These are phyloP conservation scores for Hymenoscyphus infarciens DNA, from an alignment of 2,329 filamentous ascomycete genomes.

Conservation along the genomic window DNA sequence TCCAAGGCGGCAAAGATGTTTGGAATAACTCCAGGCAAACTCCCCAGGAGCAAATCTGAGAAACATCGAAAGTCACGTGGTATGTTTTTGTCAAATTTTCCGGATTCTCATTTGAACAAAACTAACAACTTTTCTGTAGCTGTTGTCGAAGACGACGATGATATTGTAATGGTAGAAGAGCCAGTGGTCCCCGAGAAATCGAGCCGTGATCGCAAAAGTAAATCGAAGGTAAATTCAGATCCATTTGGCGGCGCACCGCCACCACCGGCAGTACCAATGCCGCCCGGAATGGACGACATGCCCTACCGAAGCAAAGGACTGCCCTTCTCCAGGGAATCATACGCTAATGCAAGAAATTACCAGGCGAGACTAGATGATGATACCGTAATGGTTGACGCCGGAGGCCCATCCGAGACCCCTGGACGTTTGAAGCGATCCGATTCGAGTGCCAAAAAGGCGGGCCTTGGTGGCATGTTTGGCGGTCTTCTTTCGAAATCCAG, in stretches of 20 bases:
- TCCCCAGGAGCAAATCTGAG: conserved; percentile 45
- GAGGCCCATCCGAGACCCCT: conserved; percentile 41
- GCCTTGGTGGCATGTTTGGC: conserved; percentile 59
- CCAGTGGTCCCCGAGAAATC: conserved; percentile 45
- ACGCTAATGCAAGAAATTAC: conserved; percentile 45
- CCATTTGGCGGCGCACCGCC: conserved; percentile 24
- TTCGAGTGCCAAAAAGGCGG: conserved; percentile 59
- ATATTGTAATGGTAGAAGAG: conserved; percentile 48
- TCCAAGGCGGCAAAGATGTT: conserved; percentile 78
- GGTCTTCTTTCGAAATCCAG: conserved; percentile 48
- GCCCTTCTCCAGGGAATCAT: conserved; percentile 28
- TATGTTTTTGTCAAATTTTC: conserved; percentile 23
- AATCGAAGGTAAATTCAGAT: conserved; percentile 41
- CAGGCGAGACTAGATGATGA: conserved; percentile 65
- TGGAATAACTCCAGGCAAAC: conserved; percentile 51
- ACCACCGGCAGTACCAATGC: conserved; percentile 34
- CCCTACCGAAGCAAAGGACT: conserved; percentile 28
- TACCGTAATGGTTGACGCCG: conserved; percentile 53
- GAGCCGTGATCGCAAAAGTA: conserved; percentile 40
- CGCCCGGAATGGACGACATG: conserved; percentile 29
- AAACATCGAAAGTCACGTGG: conserved; percentile 45
- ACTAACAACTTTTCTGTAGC: conserved; percentile 25
- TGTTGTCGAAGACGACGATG: conserved; percentile 44
- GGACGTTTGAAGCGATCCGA: conserved; percentile 52
- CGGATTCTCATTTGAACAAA: neutral